phyloP scores from a whole-genome alignment of 805 yeast species.

The Huiozyma naganishii region DNA sequence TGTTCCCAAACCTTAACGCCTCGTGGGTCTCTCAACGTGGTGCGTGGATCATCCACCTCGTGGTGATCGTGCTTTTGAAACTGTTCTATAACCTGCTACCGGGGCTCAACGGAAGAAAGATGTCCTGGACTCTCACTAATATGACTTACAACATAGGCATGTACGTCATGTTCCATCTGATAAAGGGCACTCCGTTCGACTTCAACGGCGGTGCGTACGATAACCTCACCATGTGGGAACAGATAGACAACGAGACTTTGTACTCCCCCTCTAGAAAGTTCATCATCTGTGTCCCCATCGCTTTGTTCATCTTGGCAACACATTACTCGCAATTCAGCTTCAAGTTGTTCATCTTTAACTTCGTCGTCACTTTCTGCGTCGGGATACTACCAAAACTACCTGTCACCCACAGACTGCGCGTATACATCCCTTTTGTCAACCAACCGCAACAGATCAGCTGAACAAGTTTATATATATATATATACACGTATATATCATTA shows the following conservation, averaged over 20 bases:
- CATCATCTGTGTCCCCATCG: conserved; percentile 84
- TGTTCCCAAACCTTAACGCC: conserved; percentile 85
- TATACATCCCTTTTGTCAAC: conserved; percentile 41
- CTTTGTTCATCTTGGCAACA: conserved; percentile 72
- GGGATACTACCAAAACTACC: conserved; percentile 92
- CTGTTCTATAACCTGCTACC: conserved; percentile 71
- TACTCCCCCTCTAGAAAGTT: conserved; percentile 95
- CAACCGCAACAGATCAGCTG: conserved; percentile 28
- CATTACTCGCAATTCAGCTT: conserved; percentile 84
- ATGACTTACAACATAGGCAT: conserved; percentile 83
- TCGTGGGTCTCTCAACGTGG: conserved; percentile 94
- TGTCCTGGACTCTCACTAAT: conserved; percentile 91
- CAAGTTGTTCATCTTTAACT: conserved; percentile 66
- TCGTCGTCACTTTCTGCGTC: conserved; percentile 60
- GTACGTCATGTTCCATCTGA: conserved; percentile 91
- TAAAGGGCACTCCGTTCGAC: conserved; percentile 95
- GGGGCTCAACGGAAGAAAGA: conserved; percentile 50
- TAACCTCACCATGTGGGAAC: conserved; percentile 97
- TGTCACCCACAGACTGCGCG: conserved; percentile 65
- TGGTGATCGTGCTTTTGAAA: conserved; percentile 64
- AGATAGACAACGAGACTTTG: conserved; percentile 86
- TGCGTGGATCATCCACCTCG: conserved; percentile 91
- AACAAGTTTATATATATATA: not conserved
- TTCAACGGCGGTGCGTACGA: conserved; percentile 95
- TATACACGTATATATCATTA: not conserved